Base-by-base conservation (phyloP, 1,284 basidiomycete species). In the Boletellus deceptivus region DNA sequence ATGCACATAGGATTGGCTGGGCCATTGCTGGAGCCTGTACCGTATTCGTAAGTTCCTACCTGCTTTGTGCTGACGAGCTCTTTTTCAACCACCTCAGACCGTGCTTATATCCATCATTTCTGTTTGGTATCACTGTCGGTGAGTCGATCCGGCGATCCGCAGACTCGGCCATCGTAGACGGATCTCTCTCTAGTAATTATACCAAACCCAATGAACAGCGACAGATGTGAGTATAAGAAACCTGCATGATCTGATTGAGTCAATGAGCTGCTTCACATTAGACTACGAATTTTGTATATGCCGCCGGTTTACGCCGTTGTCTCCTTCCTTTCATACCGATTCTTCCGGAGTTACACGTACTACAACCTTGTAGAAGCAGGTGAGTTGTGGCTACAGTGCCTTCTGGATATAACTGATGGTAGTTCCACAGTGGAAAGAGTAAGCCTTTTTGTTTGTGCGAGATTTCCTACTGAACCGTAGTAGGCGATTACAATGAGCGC, bases 241-340 rank as follows among this genome's bases (percentile, higher is more conserved):
- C 18, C 29, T 52, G 39, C 14, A 14, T 31, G 17, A 43, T 39
- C 11, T 17, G 39, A 40, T 42, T 9, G 6, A 13, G 39, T 38
- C 33, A 14, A 48, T 29, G 22, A 49, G 39, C 11, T 27, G 14
- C 14, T 39, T 39, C n/a, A 47, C 36, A 38, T 33, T 46, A 60
- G 64, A 27, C 69, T 90, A 29, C 82, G 89, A 53, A 82, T 91
- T 50, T 65, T 91, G 56, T 91, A 89, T 61, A 88, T 91, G 88
- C 88, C 88, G 3, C 79, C 82, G 3, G 75, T 91, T 43, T 93
- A 90, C 68, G 85, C 86, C n/a, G 72, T 94, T 62, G 83, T 94
- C 52, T 91, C 90, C 1, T 94, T 93, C 77, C 82, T 92, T 62
- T 91, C 89, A 20, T 95, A 91, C 62, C 80, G 92, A 5, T 94